Evolutionary conservation across 345 rosid species (phyloP), one percentile per base, ranked within the genome.

Genomic region (Eucalyptus polyanthemos): DNA sequence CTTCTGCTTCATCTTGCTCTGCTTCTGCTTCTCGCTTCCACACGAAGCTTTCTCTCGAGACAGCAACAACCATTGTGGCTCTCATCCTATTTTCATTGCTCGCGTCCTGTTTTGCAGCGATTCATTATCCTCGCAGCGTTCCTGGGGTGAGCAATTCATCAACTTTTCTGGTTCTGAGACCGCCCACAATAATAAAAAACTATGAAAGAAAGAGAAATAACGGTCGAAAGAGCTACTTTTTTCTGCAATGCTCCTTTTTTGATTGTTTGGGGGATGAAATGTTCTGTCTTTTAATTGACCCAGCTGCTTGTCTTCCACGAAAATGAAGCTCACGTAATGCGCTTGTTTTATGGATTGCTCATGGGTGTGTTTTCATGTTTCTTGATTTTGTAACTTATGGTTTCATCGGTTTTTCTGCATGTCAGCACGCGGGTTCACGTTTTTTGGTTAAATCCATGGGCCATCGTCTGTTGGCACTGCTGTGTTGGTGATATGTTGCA

Each of bases 81-180:
- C 86, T 87, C 15, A 72, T 89, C 27, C 88, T 72, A 12, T n/a
- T 89, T 12, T 89, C 76, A 6, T n/a, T 45, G 6, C 45, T 87
- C 76, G 4, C 80, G 80, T 34, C 80, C 44, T 87, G 69, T n/a
- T 34, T 53, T 9, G 92, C 91, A 4, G 89, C 89, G 14, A 94
- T 94, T 91, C 96, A 94, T 88, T 94, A 93, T 49, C 96, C 96
- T 90, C 94, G 96, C 87, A 94, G 96, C 53, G 95, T 93, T 47
- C 96, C 96, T 40, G 94, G 50, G 89, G 96, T 92, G 49, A 90
- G 89, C 37, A 13, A 19, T 93, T 58, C 8, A 86, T 89, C 50
- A 4, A 62, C 34, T 22, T 37, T 53, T 10, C 69, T 37, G 81
- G 65, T 37, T 45, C 50, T 88, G 80, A 34, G 37, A 69, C 13